Percentiles rank a stretch among this genome's conserved stretches.
Evolutionary conservation across 176 grass and related monocot species (phyloP).

Genomic region (Oryza meridionalis): DNA sequence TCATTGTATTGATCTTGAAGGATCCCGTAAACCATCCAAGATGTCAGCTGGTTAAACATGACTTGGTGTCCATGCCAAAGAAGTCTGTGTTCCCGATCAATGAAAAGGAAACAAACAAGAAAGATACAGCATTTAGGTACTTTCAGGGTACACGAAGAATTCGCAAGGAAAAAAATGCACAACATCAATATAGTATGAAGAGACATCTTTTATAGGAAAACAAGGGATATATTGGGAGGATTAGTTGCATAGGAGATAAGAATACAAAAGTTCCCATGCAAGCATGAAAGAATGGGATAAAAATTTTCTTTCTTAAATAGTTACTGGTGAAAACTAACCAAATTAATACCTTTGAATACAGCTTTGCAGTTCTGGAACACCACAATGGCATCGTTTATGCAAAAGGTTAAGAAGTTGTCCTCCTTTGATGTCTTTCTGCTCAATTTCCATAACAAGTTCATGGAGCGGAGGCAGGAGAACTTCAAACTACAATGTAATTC

Average conservation of each 20-base stretch:
- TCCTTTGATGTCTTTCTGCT: constrained; percentile 86
- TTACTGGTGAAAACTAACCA: constrained; percentile 26
- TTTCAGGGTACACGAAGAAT: constrained; percentile 1
- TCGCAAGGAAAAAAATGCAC: constrained; percentile 13
- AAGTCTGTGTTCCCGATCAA: constrained; percentile 62
- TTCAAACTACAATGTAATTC: constrained; percentile 64
- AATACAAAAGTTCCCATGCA: constrained; percentile 18
- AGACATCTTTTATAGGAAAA: neutral
- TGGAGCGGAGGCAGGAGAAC: constrained; percentile 85
- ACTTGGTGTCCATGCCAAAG: constrained; percentile 99
- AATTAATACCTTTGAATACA: constrained; percentile 86
- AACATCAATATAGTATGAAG: neutral
- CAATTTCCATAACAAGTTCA: constrained; percentile 74
- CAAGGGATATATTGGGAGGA: neutral
- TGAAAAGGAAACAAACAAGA: constrained; percentile 32
- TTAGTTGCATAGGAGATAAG: neutral
- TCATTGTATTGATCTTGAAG: constrained; percentile 95
- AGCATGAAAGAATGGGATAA: constrained; percentile 18
- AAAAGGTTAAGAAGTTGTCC: constrained; percentile 94
- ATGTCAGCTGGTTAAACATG: constrained; percentile 96
- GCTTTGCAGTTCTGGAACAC: constrained; percentile 94
- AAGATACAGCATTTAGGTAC: neutral
- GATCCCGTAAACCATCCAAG: constrained; percentile 98
- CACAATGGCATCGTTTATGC: constrained; percentile 89
- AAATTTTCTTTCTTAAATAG: constrained; percentile 6